phyloP scores from a whole-genome alignment of 108 stramenopile species.

The Cyclostephanos invisitatus region DNA sequence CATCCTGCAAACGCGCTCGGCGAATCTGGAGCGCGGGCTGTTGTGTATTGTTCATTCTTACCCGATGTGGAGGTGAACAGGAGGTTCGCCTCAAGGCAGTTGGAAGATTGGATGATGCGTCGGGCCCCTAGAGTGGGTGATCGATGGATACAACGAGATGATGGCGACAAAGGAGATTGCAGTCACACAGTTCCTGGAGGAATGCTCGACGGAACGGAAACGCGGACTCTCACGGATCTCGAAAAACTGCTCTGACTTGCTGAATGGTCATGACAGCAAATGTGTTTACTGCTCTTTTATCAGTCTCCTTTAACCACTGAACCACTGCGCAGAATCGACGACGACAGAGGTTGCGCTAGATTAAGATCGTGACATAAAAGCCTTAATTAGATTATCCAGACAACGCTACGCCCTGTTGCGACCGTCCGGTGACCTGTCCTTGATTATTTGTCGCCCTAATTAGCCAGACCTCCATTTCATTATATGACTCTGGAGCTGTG shows the following conservation, averaged over 20 bases:
- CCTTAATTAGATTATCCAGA: too few species aligned
- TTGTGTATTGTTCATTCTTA: conserved; percentile 88
- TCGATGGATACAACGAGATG: conserved; percentile 44
- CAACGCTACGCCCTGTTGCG: too few species aligned
- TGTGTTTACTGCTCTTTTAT: too few species aligned
- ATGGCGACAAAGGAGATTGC: background rate
- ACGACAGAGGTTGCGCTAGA: too few species aligned
- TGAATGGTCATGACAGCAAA: background rate
- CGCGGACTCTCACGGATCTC: background rate
- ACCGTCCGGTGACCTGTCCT: too few species aligned
- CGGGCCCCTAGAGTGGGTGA: conserved; percentile 43
- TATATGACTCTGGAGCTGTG: background rate
- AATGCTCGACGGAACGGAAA: background rate
- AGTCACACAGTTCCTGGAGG: background rate
- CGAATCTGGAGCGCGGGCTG: conserved; percentile 57
- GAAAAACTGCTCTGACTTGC: conserved; percentile 4
- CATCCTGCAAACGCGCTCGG: conserved; percentile 1
- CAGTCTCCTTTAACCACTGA: too few species aligned
- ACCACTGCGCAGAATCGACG: too few species aligned
- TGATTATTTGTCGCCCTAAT: too few species aligned
- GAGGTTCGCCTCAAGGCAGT: conserved; percentile 69
- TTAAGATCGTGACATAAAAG: too few species aligned
- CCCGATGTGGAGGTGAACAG: conserved; percentile 83
- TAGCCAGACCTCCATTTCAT: too few species aligned
- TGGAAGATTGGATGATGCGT: conserved; percentile 50